Evolutionary conservation across 768 basidiomycete genomes (phyloP), one percentile per base, ranked within the genome.

Genomic region (Lentinula aciculospora): DNA sequence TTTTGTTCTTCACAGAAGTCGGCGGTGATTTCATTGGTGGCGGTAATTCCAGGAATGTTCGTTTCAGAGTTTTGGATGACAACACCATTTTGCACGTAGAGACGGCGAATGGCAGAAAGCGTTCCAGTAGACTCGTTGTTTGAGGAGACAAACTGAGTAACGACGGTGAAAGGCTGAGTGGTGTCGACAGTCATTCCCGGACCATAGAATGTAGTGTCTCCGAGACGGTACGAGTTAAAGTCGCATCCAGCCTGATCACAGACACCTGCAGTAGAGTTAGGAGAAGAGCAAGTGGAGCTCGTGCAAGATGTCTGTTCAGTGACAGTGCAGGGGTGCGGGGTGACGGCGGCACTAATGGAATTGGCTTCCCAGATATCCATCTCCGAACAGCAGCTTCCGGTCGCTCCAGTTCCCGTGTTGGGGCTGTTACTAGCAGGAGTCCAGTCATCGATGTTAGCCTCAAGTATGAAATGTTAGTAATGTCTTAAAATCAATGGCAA

Each of bases 201-300:
- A 23, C 76, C 76, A 60, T 69, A 70, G 73, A 76, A 78, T 34
- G 64, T 48, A 13, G 61, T 62, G 68, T 74, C 64, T 48, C 76
- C 76, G 71, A 75, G 69, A 63, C 76, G 75, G 68, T 65, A 78
- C 9, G 76, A 74, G 73, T 77, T 78, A 73, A 75, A 77, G 64
- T 77, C 76, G 66, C 76, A 78, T 51, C 76, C 76, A 61, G 72
- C 74, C 53, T 65, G 64, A 64, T 77, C 76, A 65, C 76, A 77
- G 46, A 73, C 64, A 54, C 71, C 70, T 60, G 61, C 37, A 15
- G 57, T 58, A 21, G 65, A 61, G 63, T 61, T 63, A 31, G 39
- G 45, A 53, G 59, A 62, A 44, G 67, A 66, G 60, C 73, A 74
- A 34, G 64, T 61, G 53, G 63, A 64, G 45, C 73, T 72, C 40